Evolutionary conservation across 176 grass and related monocot genomes (phyloP).

Genomic region (Juncus inflexus): DNA sequence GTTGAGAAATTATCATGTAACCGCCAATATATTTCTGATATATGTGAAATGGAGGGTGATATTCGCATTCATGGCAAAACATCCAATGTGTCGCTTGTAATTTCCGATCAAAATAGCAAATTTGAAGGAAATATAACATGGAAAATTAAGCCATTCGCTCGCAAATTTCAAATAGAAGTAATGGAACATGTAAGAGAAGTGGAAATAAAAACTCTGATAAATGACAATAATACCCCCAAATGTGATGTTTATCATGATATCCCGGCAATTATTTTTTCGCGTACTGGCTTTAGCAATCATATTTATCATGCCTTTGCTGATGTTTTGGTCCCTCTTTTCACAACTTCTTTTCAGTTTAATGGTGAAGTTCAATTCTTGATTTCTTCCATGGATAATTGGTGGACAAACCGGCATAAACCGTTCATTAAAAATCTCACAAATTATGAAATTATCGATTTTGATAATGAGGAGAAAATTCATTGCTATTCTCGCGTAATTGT

Average conservation of each 20-base stretch:
- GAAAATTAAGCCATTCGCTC: slow-evolving; percentile 66
- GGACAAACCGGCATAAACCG: slow-evolving; percentile 48
- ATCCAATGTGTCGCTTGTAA: slow-evolving; percentile 11
- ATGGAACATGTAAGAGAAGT: slow-evolving; percentile 55
- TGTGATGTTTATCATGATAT: slow-evolving; percentile 47
- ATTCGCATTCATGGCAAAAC: slow-evolving; percentile 39
- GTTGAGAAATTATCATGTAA: slow-evolving; percentile 35
- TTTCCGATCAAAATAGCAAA: slow-evolving; percentile 10
- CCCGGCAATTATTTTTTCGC: slow-evolving; percentile 45
- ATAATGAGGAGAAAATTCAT: slow-evolving; percentile 53
- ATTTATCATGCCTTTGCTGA: slow-evolving; percentile 69
- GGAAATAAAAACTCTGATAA: slow-evolving; percentile 22
- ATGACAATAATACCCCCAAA: slow-evolving; percentile 28
- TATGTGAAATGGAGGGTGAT: slow-evolving; percentile 55
- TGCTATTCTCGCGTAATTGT: slow-evolving; percentile 57
- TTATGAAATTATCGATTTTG: slow-evolving; percentile 45
- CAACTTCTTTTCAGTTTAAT: slow-evolving; percentile 42
- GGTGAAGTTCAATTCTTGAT: slow-evolving; percentile 59
- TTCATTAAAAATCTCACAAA: slow-evolving; percentile 45
- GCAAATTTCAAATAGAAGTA: slow-evolving; percentile 56
- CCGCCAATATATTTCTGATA: slow-evolving; percentile 43
- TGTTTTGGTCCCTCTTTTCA: slow-evolving; percentile 62
- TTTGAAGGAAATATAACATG: slow-evolving; percentile 34
- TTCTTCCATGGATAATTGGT: slow-evolving; percentile 41
- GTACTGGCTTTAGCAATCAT: slow-evolving; percentile 52